A percentile compares a stretch with the other conserved stretches of the same genome.
These are phyloP conservation scores for Paraconiothyrium sp. DNA, from an alignment of 2,329 filamentous ascomycete species.

Conservation along the genomic window DNA sequence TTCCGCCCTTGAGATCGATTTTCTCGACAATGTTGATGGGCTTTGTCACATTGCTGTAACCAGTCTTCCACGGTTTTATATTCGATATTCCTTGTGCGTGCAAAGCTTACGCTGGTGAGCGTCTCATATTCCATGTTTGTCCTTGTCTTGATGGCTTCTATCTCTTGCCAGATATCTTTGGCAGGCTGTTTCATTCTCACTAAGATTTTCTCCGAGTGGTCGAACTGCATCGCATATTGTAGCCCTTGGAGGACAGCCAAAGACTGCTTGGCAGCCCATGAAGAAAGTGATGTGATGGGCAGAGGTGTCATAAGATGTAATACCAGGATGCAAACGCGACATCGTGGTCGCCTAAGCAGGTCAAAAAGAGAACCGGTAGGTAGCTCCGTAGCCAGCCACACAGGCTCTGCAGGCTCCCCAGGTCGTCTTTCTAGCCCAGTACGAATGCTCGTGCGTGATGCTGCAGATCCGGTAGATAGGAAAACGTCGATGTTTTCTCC, in stretches of 20 bases:
- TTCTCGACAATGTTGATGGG: not conserved
- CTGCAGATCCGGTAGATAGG: no score
- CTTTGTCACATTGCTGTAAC: not conserved
- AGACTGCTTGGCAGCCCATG: not conserved
- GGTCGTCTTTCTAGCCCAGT: no score
- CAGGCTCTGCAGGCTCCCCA: not conserved
- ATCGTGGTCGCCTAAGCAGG: not conserved
- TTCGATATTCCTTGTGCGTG: not conserved
- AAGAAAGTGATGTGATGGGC: not conserved
- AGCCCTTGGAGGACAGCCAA: not conserved
- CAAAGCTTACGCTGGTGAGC: not conserved
- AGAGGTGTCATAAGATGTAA: slow-evolving; percentile 1
- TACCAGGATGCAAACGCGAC: not conserved
- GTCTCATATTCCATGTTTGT: not conserved
- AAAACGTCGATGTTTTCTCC: no score
- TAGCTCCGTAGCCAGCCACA: not conserved
- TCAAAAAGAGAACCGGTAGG: not conserved
- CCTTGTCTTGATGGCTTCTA: not conserved
- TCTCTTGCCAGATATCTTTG: not conserved
- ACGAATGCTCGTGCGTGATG: no score
- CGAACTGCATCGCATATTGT: not conserved
- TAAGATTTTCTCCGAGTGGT: not conserved
- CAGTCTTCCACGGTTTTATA: not conserved
- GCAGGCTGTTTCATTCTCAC: not conserved
- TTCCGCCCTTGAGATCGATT: not conserved